These are phyloP conservation scores for Phytopythium litorale DNA, from an alignment of 352 stramenopile species.

Conservation along the genomic window DNA sequence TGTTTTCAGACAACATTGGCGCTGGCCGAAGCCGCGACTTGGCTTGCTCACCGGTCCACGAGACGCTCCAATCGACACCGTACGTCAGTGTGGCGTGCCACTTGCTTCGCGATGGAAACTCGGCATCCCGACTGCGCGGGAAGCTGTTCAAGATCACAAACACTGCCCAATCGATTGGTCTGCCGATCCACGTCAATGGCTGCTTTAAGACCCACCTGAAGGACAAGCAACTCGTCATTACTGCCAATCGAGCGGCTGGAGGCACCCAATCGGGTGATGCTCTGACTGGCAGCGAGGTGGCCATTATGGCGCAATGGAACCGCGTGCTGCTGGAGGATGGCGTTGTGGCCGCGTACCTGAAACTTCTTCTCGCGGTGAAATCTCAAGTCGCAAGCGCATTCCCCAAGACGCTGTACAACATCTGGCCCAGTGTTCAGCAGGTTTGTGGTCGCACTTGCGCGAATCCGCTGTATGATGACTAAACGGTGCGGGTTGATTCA, in stretches of 20 bases:
- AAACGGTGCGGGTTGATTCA: neutral
- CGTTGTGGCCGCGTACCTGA: slow-evolving; percentile 53
- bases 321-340: slow-evolving; percentile 66
- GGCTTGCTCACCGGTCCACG: slow-evolving; percentile 51
- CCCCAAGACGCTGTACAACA: slow-evolving; percentile 52
- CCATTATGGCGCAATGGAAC: slow-evolving; percentile 67
- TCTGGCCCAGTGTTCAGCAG: slow-evolving; percentile 51
- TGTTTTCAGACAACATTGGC: slow-evolving; percentile 66
- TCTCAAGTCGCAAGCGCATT: slow-evolving; percentile 28
- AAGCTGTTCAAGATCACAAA: slow-evolving; percentile 59
- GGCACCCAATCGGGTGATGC: neutral
- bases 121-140: slow-evolving; percentile 37
- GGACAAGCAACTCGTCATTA: slow-evolving; percentile 36
- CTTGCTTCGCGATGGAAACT: slow-evolving; percentile 44
- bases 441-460: slow-evolving; percentile 13
- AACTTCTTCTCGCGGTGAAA: slow-evolving; percentile 56
- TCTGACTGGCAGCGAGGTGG: slow-evolving; percentile 39
- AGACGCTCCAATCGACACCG: slow-evolving; percentile 53
- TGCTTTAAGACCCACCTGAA: slow-evolving; percentile 68
- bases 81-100: slow-evolving; percentile 67
- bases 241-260: slow-evolving; percentile 2
- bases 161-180: slow-evolving; percentile 36
- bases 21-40: slow-evolving; percentile 63
- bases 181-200: slow-evolving; percentile 73
- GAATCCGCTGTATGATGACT: neutral